A percentile compares a stretch with the other conserved stretches of the same genome.
These are phyloP conservation scores for Aspergillus leporis DNA, from an alignment of 495 filamentous ascomycete species.

Conservation along the genomic window DNA sequence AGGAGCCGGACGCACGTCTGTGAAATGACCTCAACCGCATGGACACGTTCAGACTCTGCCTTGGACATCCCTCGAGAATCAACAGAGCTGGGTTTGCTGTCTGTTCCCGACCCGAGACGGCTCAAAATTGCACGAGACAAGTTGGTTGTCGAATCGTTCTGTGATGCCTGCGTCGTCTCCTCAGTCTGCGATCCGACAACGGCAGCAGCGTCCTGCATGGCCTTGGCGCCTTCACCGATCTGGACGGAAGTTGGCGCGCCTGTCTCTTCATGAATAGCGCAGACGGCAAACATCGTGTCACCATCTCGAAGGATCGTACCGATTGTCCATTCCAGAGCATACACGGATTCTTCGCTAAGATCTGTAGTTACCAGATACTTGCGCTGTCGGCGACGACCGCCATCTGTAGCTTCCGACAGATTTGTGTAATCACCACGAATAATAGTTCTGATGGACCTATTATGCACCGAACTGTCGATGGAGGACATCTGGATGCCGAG, in stretches of 20 bases:
- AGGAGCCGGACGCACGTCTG: conserved; percentile 78
- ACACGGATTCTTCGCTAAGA: conserved; percentile 86
- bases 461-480: conserved; percentile 70
- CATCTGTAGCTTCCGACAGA: conserved; percentile 73
- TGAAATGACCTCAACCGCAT: conserved; percentile 75
- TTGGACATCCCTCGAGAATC: conserved; percentile 50
- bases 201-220: conserved; percentile 70
- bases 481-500: conserved; percentile 77
- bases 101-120: conserved; percentile 37
- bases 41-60: conserved; percentile 73
- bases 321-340: conserved; percentile 96
- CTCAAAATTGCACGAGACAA: conserved; percentile 36
- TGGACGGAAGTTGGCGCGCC: conserved; percentile 41
- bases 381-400: conserved; percentile 69
- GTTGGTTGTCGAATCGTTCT: conserved; percentile 24
- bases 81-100: conserved; percentile 44
- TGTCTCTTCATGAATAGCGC: conserved; percentile 83
- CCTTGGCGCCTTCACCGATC: conserved; percentile 59
- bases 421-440: conserved; percentile 79
- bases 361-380: conserved; percentile 94
- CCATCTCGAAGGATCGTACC: conserved; percentile 93
- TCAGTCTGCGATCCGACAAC: conserved; percentile 55
- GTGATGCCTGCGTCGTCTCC: conserved; percentile 35
- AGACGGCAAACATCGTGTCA: conserved; percentile 89
- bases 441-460: conserved; percentile 83